Conservation (phyloP, 2,329 filamentous ascomycete genomes). For the Neospermospora avenae region DNA sequence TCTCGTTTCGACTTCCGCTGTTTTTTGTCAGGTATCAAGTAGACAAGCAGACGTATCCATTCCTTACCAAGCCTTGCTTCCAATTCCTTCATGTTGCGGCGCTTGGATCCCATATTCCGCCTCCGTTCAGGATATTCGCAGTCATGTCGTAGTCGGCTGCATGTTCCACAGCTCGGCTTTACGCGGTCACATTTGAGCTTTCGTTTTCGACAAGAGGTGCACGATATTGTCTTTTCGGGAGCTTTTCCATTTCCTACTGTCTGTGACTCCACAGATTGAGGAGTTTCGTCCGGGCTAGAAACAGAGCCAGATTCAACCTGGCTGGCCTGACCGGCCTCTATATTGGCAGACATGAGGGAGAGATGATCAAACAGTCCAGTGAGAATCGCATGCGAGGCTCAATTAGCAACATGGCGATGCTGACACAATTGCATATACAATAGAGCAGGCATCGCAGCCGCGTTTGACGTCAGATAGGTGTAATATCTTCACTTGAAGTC, state of each 20-base stretch:
- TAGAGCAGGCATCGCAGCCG: not conserved
- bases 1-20: slow-evolving; percentile 81
- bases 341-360: not conserved
- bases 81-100: slow-evolving; percentile 85
- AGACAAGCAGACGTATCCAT: not conserved
- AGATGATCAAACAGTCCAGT: not conserved
- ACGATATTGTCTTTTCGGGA: slow-evolving; percentile 63
- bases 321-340: not conserved
- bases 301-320: not conserved
- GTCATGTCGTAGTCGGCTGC: slow-evolving; percentile 67
- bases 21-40: slow-evolving; percentile 44
- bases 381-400: not conserved
- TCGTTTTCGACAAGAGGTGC: slow-evolving; percentile 76
- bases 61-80: slow-evolving; percentile 77
- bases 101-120: slow-evolving; percentile 83
- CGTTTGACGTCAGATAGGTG: not conserved
- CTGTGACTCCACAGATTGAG: not conserved
- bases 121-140: slow-evolving; percentile 88
- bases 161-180: slow-evolving; percentile 77
- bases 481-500: not conserved
- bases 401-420: not conserved
- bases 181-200: slow-evolving; percentile 85
- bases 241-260: slow-evolving; percentile 12
- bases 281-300: not conserved
- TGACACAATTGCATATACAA: not conserved